These are phyloP conservation scores for Hydrangea macrophylla DNA, from an alignment of 148 eudicot genomes.

Conservation along the genomic window DNA sequence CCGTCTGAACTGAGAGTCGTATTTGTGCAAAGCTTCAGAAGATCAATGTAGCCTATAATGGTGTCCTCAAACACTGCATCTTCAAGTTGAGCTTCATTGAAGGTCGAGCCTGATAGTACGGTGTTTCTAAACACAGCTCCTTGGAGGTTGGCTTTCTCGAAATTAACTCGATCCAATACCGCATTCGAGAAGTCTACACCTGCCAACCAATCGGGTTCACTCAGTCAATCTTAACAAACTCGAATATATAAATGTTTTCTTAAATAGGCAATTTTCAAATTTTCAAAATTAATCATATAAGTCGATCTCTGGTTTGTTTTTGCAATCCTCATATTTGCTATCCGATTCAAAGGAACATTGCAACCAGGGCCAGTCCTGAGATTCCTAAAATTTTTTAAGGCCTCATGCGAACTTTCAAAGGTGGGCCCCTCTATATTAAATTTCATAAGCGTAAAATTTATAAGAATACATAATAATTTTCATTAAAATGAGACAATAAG, in stretches of 20 bases:
- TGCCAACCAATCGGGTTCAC: constrained; percentile 19
- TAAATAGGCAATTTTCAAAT: not conserved
- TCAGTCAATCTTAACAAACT: not conserved
- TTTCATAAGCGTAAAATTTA: too few relatives aligned
- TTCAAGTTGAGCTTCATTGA: constrained; percentile 59
- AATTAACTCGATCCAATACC: constrained; percentile 79
- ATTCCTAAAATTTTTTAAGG: too few relatives aligned
- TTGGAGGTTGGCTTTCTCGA: constrained; percentile 64
- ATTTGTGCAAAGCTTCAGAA: constrained; percentile 55
- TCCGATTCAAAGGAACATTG: not conserved
- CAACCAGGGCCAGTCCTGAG: too few relatives aligned
- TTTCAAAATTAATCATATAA: not conserved
- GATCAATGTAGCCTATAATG: constrained; percentile 59
- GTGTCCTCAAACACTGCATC: constrained; percentile 83
- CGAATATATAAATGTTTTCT: not conserved
- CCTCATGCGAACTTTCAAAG: too few relatives aligned
- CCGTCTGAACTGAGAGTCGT: constrained; percentile 43
- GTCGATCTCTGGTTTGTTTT: not conserved
- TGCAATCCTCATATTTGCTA: not conserved
- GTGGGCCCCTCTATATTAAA: too few relatives aligned
- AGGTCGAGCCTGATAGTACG: constrained; percentile 83
- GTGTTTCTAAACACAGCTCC: constrained; percentile 78
- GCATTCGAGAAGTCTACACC: constrained; percentile 87
- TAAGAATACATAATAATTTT: too few relatives aligned
- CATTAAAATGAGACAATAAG: too few relatives aligned